Percentiles rank a stretch among this genome's conserved stretches.
Evolutionary conservation across 1,139 yeast species (phyloP).

Genomic region (Candida glucosophila): DNA sequence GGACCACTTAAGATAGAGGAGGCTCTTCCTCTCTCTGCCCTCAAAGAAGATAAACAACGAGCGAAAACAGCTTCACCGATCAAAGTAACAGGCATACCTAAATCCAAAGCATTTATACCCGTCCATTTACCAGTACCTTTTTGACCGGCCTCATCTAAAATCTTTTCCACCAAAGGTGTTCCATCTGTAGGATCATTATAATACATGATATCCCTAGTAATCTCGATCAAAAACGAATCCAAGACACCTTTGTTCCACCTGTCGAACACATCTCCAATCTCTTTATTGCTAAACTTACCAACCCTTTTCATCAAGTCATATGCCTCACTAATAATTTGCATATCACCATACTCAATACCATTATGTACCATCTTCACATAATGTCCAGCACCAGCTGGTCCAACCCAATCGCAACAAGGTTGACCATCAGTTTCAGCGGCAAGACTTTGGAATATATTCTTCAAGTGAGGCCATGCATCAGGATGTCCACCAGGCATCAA

Average conservation of each 20-base stretch:
- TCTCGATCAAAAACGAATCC: conserved; percentile 94
- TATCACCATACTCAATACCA: conserved; percentile 99
- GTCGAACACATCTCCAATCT: conserved; percentile 87
- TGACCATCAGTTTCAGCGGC: conserved; percentile 96
- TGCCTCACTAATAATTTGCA: conserved; percentile 98
- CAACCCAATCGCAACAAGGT: conserved; percentile 99
- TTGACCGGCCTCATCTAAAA: conserved; percentile 95
- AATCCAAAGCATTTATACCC: conserved; percentile 93
- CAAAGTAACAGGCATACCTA: conserved; percentile 97
- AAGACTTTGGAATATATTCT: conserved; percentile 91
- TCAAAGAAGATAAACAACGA: conserved; percentile 90
- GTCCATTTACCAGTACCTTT: conserved; percentile 99
- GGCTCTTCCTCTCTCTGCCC: conserved; percentile 85
- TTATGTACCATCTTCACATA: conserved; percentile 99
- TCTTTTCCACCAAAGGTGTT: conserved; percentile 90
- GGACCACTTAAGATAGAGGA: conserved; percentile 77
- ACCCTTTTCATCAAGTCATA: conserved; percentile 93
- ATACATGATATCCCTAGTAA: conserved; percentile 90
- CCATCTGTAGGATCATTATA: conserved; percentile 83
- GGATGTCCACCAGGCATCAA: conserved; percentile 99
- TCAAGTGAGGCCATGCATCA: conserved; percentile 98
- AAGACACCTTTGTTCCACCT: conserved; percentile 97
- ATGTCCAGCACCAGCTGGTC: conserved; percentile 98
- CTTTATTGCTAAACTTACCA: conserved; percentile 84
- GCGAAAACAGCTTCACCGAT: conserved; percentile 98